phyloP scores from a whole-genome alignment of 2,329 filamentous ascomycete species.

The Ceratocystis smalleyi region DNA sequence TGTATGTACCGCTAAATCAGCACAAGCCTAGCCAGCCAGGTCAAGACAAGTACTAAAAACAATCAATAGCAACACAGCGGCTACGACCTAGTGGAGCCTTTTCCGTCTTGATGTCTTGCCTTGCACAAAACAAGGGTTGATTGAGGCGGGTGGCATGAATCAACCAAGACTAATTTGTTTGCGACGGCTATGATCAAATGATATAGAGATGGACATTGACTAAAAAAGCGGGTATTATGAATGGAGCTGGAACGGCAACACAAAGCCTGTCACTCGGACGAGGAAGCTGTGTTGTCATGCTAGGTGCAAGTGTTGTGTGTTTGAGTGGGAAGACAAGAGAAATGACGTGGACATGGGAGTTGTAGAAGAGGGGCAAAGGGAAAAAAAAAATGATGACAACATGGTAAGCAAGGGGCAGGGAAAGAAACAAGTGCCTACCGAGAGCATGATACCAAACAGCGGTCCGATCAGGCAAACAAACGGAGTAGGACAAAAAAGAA shows the following conservation, averaged over 20 bases:
- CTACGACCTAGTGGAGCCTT: neutral
- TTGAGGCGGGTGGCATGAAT: neutral
- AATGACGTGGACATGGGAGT: neutral
- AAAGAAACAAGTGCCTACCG: neutral
- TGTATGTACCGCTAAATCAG: neutral
- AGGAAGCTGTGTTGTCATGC: too few relatives aligned
- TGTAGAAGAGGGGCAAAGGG: neutral
- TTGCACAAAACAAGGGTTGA: neutral
- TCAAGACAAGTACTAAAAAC: neutral
- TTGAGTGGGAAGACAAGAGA: neutral
- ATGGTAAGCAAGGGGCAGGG: neutral
- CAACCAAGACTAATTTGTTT: neutral
- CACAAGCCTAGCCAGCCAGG: neutral
- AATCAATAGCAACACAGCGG: neutral
- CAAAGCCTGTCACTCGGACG: neutral
- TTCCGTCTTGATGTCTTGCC: neutral
- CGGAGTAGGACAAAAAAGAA: neutral
- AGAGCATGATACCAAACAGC: neutral
- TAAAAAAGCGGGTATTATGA: neutral
- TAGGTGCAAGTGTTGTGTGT: too few relatives aligned
- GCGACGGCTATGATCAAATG: neutral
- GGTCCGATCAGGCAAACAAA: neutral
- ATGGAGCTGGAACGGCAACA: neutral
- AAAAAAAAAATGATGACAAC: neutral
- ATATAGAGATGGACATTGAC: neutral